Conservation (phyloP, 1,139 yeast species). For the Suhomyces bribrorum region DNA sequence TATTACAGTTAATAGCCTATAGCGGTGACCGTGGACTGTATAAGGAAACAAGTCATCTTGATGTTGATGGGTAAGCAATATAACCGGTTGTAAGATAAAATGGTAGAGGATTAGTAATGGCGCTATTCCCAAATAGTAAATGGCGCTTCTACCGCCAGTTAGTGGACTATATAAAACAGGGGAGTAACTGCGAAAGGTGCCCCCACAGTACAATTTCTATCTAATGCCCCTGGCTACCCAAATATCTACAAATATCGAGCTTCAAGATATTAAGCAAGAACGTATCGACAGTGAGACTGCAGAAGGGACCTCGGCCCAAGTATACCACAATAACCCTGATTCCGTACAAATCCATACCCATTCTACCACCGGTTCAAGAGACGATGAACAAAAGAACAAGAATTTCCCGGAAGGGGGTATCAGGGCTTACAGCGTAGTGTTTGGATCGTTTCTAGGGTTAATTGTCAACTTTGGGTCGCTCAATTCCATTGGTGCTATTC, state of each 20-base stretch:
- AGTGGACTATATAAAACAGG: neutral
- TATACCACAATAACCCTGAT: neutral
- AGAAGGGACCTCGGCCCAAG: neutral
- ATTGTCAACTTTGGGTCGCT: constrained; percentile 34
- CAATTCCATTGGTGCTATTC: constrained; percentile 40
- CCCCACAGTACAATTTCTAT: neutral
- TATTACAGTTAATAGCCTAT: too few relatives aligned
- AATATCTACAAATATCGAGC: neutral
- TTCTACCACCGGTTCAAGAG: neutral
- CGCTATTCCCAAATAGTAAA: neutral
- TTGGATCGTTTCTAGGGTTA: constrained; percentile 38
- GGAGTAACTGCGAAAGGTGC: neutral
- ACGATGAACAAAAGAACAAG: neutral
- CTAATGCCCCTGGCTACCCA: neutral
- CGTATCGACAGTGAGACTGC: neutral
- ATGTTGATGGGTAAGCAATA: too few relatives aligned
- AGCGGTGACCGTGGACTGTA: too few relatives aligned
- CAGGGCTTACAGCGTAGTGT: constrained; percentile 33
- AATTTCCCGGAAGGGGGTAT: constrained; percentile 31
- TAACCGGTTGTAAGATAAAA: too few relatives aligned
- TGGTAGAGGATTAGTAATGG: neutral
- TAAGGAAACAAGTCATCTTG: too few relatives aligned
- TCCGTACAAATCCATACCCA: neutral
- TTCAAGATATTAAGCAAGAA: neutral
- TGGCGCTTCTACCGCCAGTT: neutral